Base-by-base conservation (phyloP, 1,139 yeast genomes). In the Yamadazyma atmosphaerica region DNA sequence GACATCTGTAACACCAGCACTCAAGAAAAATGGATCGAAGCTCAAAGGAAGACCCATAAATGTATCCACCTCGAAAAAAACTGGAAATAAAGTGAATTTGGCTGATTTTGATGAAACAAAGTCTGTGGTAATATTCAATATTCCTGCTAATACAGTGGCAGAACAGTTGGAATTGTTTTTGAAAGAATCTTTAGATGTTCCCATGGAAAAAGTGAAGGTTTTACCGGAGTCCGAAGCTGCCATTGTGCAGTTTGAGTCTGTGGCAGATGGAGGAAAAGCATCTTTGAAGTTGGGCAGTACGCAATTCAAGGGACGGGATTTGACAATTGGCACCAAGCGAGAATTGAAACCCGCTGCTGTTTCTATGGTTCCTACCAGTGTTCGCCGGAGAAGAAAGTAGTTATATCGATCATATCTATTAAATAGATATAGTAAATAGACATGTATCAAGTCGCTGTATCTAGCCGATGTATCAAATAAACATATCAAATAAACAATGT, bases 201-300 rank as follows among this genome's bases (percentile, higher is more conserved):
- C 77, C 0, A 19, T 26, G 13, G 44, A 53, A 1, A 66, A 66
- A 16, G 58, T 83, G 0, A 63, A 71, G 13, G 54, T 81, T 15
- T 2, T 46, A 12, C 51, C 50, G 8, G 43, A 42, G 2, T 36
- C 39, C 2, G 31, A 35, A 5, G 44, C 46, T 1, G 87, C 85
- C 0, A 52, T 79, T 12, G 68, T 85, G 2, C 79, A 79, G 47
- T 81, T 78, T 49, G 59, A 54, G 17, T 59, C 58, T 4, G 65
- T 68, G 0, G 55, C 61, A 8, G 74, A 72, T 40, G 77, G 86
- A 3, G 92, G 94, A 0, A 71, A 60, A 39, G 85, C 85, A 0
- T 61, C 71, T 0, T 55, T 85, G 56, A 57, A 59, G 3, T 50
- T 83, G n/a, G 70, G 74, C 29, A 77, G 79, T 0, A 49, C 48